Conservation (phyloP, 441 rosid genomes). For the Caryocar brasiliense region DNA sequence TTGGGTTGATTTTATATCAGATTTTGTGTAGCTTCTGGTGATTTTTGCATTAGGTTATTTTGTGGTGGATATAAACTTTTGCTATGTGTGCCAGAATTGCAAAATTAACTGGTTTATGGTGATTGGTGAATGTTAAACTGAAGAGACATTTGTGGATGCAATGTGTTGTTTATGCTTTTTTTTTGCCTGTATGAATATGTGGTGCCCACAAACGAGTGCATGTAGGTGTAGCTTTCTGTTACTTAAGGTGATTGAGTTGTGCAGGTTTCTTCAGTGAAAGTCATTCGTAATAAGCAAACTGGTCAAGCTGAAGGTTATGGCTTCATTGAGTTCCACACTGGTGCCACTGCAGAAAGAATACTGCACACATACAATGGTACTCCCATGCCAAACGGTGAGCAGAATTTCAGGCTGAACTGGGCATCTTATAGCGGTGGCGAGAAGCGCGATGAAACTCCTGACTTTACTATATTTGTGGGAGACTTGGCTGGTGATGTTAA, state of each 20-base stretch:
- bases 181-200: not conserved
- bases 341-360: slow-evolving; percentile 46
- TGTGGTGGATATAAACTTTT: too few relatives aligned
- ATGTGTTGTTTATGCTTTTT: not conserved
- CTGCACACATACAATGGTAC: slow-evolving; percentile 55
- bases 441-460: slow-evolving; percentile 60
- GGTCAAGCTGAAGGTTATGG: slow-evolving; percentile 60
- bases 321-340: slow-evolving; percentile 44
- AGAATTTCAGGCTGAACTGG: slow-evolving; percentile 66
- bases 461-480: slow-evolving; percentile 64
- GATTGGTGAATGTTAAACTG: too few relatives aligned
- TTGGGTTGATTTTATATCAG: too few relatives aligned
- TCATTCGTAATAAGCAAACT: slow-evolving; percentile 64
- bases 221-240: too few relatives aligned
- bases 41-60: too few relatives aligned
- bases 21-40: too few relatives aligned
- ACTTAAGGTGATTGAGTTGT: slow-evolving; percentile 1
- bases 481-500: slow-evolving; percentile 79
- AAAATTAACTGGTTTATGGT: too few relatives aligned
- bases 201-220: too few relatives aligned
- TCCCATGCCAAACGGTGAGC: slow-evolving; percentile 57
- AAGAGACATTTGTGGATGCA: not conserved
- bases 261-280: slow-evolving; percentile 47
- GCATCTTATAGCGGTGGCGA: slow-evolving; percentile 61
- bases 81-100: too few relatives aligned